Conservation (phyloP, 805 yeast genomes). For the Candida nemodendra region DNA sequence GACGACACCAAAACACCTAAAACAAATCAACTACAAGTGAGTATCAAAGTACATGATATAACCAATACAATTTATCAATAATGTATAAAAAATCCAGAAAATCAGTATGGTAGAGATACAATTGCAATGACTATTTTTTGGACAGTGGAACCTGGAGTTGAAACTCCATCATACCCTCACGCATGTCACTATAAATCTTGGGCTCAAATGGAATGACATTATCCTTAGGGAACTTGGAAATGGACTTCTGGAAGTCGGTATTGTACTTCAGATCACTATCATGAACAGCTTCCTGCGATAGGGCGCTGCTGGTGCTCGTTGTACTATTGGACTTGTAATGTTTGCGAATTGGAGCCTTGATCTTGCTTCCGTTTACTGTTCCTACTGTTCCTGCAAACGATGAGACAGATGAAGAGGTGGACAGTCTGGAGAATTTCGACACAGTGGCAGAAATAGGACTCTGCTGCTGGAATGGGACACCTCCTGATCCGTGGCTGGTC, state of each 20-base stretch:
- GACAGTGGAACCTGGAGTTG: constrained; percentile 25
- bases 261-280: constrained; percentile 19
- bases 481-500: constrained; percentile 4
- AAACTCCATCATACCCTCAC: constrained; percentile 34
- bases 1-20: no score
- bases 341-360: background rate
- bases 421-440: constrained; percentile 18
- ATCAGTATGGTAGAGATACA: no score
- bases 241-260: constrained; percentile 28
- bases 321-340: background rate
- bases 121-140: background rate
- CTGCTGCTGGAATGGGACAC: constrained; percentile 7
- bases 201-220: constrained; percentile 28
- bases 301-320: background rate
- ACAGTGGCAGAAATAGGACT: constrained; percentile 24
- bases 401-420: constrained; percentile 15
- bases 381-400: background rate
- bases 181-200: constrained; percentile 27
- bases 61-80: no score
- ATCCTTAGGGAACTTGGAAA: constrained; percentile 33
- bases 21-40: no score
- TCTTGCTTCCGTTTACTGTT: constrained; percentile 1
- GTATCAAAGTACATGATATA: no score
- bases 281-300: background rate
- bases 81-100: no score